A percentile compares a stretch with the other conserved stretches of the same genome.
Conservation (phyloP, 2,329 filamentous ascomycete genomes). For the Penicillium sclerotigenum region DNA sequence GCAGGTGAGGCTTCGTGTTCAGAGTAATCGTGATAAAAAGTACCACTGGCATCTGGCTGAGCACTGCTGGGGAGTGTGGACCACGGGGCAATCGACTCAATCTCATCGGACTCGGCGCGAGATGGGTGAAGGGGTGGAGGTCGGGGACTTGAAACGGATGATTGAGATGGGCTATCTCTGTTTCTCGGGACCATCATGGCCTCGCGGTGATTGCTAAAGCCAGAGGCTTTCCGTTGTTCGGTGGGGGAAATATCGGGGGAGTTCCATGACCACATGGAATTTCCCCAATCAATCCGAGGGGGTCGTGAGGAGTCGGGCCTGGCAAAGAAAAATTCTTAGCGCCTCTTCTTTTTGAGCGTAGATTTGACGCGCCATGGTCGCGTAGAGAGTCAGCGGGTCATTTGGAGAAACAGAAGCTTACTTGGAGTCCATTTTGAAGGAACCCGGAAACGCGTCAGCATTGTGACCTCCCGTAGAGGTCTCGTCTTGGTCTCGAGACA, state of each 20-base stretch:
- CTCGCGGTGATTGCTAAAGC: conserved; percentile 37
- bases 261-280: conserved; percentile 34
- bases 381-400: neutral
- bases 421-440: conserved; percentile 28
- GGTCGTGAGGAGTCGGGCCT: conserved; percentile 27
- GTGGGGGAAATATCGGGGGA: conserved; percentile 40
- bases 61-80: conserved; percentile 27
- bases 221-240: conserved; percentile 35
- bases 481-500: conserved; percentile 21
- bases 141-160: conserved; percentile 21
- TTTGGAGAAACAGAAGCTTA: conserved; percentile 25
- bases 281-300: conserved; percentile 28
- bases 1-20: conserved; percentile 54
- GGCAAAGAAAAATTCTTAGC: neutral
- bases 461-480: conserved; percentile 25
- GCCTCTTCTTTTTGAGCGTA: neutral
- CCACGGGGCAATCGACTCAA: conserved; percentile 33
- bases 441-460: conserved; percentile 27
- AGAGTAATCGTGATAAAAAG: conserved; percentile 40
- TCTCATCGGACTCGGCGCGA: conserved; percentile 17
- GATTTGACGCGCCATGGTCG: neutral
- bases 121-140: conserved; percentile 23
- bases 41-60: conserved; percentile 31
- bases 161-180: conserved; percentile 27
- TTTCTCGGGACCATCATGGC: conserved; percentile 32